A percentile compares a stretch with the other conserved stretches of the same genome.
phyloP scores from a whole-genome alignment of 768 basidiomycete genomes.

The Galerina marginata region DNA sequence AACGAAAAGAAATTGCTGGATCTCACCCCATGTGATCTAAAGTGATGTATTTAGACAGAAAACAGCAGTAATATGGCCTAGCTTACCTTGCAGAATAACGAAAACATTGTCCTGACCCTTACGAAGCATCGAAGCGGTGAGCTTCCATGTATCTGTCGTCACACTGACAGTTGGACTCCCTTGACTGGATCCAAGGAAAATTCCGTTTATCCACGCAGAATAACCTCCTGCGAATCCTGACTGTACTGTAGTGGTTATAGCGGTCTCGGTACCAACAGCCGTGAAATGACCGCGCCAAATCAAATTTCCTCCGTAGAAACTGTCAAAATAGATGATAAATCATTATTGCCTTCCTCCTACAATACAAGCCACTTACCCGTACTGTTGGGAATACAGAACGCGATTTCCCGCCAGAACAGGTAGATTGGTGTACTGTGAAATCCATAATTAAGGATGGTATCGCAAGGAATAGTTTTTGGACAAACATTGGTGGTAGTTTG shows the following conservation, averaged over 20 bases:
- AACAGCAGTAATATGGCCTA: neutral
- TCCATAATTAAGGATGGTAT: neutral
- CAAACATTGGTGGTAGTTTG: conserved; percentile 51
- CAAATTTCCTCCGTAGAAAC: conserved; percentile 58
- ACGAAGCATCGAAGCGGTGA: conserved; percentile 40
- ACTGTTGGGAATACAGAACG: conserved; percentile 58
- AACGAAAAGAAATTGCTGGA: neutral
- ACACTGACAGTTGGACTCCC: conserved; percentile 48
- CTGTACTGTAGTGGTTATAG: conserved; percentile 50
- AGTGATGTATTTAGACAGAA: neutral
- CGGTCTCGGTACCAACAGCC: conserved; percentile 53
- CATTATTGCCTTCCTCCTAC: neutral
- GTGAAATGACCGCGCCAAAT: conserved; percentile 59
- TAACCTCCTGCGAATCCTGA: conserved; percentile 60
- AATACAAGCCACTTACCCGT: conserved; percentile 40
- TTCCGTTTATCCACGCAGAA: conserved; percentile 54
- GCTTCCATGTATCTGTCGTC: conserved; percentile 47
- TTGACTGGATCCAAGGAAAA: conserved; percentile 54
- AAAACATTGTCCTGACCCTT: conserved; percentile 48
- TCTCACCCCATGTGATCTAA: conserved; percentile 56
- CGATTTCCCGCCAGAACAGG: conserved; percentile 47
- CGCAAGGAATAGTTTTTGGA: neutral
- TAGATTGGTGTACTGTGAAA: conserved; percentile 51
- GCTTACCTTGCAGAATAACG: conserved; percentile 40
- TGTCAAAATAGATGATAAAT: conserved; percentile 18